These are phyloP conservation scores for Platanthera zijinensis DNA, from an alignment of 106 monocot species.

Conservation along the genomic window DNA sequence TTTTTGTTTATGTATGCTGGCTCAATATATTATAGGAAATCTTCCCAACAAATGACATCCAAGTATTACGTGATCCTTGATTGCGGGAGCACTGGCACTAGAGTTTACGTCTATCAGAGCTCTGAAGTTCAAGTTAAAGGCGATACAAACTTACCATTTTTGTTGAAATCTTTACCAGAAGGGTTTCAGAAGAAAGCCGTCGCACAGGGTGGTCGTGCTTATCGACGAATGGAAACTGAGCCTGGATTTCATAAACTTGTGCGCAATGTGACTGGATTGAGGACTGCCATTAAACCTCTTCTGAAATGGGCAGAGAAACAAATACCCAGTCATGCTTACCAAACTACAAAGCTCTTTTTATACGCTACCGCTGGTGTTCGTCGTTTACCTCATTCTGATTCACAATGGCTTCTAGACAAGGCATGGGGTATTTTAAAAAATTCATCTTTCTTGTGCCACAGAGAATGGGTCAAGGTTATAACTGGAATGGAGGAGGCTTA, in stretches of 20 bases:
- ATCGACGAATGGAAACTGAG: constrained; percentile 95
- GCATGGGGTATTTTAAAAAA: constrained; percentile 76
- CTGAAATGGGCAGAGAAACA: constrained; percentile 83
- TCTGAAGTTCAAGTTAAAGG: constrained; percentile 31
- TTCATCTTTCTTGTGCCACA: constrained; percentile 69
- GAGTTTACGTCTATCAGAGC: constrained; percentile 83
- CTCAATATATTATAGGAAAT: constrained; percentile 34
- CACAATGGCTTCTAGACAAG: constrained; percentile 83
- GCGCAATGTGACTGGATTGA: constrained; percentile 65
- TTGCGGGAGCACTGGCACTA: constrained; percentile 94
- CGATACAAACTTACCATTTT: constrained; percentile 38
- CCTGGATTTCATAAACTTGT: constrained; percentile 93
- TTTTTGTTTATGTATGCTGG: constrained; percentile 32
- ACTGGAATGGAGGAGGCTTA: constrained; percentile 96
- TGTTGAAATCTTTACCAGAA: constrained; percentile 65
- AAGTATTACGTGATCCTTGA: constrained; percentile 83
- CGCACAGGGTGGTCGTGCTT: constrained; percentile 67
- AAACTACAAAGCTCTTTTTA: constrained; percentile 58
- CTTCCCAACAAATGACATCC: constrained; percentile 27
- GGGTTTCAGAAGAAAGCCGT: constrained; percentile 26
- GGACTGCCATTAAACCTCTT: constrained; percentile 67
- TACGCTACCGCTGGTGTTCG: constrained; percentile 96
- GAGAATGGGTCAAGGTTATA: constrained; percentile 74
- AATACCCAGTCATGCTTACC: constrained; percentile 72
- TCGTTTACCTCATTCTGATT: constrained; percentile 68